phyloP scores from a whole-genome alignment of 495 filamentous ascomycete genomes.

The Hypoxylon intermedium region DNA sequence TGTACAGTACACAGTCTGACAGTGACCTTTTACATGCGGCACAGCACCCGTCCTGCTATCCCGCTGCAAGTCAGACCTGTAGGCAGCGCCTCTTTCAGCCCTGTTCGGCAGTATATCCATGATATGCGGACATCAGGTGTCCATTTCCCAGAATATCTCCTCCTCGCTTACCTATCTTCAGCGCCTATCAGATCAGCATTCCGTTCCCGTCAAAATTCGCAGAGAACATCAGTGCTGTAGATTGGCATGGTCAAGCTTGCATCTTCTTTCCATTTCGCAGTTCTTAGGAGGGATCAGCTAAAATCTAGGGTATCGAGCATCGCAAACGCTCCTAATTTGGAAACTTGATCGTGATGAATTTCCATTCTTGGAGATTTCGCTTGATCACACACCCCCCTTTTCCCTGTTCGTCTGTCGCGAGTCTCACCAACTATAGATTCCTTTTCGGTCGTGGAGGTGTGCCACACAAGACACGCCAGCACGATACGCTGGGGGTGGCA shows the following conservation, averaged over 20 bases:
- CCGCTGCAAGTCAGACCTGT: conserved; percentile 33
- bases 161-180: conserved; percentile 15
- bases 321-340: conserved; percentile 23
- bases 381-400: conserved; percentile 10
- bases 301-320: conserved; percentile 5
- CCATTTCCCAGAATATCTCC: conserved; percentile 32
- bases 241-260: conserved; percentile 9
- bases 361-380: conserved; percentile 29
- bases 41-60: conserved; percentile 15
- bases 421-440: conserved; percentile 24
- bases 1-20: conserved; percentile 1
- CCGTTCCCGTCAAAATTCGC: conserved; percentile 11
- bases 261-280: conserved; percentile 1
- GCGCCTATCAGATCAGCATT: conserved; percentile 35
- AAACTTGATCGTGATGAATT: conserved; percentile 18
- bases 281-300: conserved; percentile 16
- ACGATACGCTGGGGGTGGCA: conserved; percentile 27
- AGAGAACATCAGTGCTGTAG: no score
- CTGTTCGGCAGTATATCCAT: conserved; percentile 38
- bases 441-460: conserved; percentile 23
- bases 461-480: conserved; percentile 37
- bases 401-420: conserved; percentile 15
- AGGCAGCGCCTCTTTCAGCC: conserved; percentile 31
- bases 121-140: neutral
- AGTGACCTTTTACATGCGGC: conserved; percentile 18